phyloP scores from a whole-genome alignment of 208 protist species.

The Leishmania tarentolae region DNA sequence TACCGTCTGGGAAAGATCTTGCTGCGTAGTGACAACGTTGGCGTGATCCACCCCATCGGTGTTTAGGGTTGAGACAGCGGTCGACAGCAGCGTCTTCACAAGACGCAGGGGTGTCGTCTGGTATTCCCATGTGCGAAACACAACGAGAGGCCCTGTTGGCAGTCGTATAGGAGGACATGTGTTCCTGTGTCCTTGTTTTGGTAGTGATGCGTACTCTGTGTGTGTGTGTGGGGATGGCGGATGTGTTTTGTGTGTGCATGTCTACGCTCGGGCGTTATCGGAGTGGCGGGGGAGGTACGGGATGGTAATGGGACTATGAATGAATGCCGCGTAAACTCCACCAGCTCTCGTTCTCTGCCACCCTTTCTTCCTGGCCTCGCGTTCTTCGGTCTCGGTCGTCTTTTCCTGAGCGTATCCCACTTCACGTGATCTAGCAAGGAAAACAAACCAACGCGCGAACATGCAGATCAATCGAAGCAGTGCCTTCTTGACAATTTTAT shows the following conservation, averaged over 20 bases:
- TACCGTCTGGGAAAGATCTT: slow-evolving; percentile 86
- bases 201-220: not conserved
- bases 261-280: not conserved
- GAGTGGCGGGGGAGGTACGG: not conserved
- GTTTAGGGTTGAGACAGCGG: slow-evolving; percentile 39
- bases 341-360: not conserved
- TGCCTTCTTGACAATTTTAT: not conserved
- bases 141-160: not conserved
- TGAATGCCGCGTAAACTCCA: not conserved
- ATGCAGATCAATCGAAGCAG: not conserved
- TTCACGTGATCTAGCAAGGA: slow-evolving; percentile 1
- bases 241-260: not conserved
- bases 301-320: no score
- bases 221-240: not conserved
- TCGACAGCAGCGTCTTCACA: not conserved
- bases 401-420: not conserved
- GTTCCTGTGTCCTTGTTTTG: not conserved
- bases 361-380: not conserved
- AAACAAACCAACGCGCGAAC: not conserved
- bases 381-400: not conserved
- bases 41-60: slow-evolving; percentile 87
- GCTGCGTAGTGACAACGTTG: slow-evolving; percentile 93
- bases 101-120: not conserved
- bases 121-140: not conserved
- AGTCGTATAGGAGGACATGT: not conserved